These are phyloP conservation scores for Choanephora cucurbitarum DNA, from an alignment of 371 early-diverging fungal genomes.

Conservation along the genomic window DNA sequence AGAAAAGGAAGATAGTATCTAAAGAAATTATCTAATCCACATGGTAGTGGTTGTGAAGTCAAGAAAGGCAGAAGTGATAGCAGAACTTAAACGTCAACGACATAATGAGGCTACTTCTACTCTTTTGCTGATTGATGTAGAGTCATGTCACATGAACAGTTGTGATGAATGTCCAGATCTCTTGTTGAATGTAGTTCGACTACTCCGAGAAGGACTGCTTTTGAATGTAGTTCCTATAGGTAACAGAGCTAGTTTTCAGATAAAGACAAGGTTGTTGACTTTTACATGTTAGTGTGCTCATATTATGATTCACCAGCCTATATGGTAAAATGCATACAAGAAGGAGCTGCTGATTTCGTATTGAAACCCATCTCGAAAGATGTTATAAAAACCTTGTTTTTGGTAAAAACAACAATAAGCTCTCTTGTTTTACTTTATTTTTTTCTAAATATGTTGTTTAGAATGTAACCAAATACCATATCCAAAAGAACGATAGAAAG, in stretches of 20 bases:
- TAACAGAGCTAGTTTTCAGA: conserved; percentile 1
- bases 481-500: not conserved
- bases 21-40: too few relatives aligned
- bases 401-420: conserved; percentile 37
- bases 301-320: conserved; percentile 34
- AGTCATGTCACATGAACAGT: conserved; percentile 7
- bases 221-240: conserved; percentile 24
- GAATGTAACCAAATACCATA: conserved; percentile 33
- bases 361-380: conserved; percentile 55
- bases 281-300: conserved; percentile 36
- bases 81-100: conserved; percentile 13
- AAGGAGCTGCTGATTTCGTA: conserved; percentile 61
- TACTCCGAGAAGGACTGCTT: conserved; percentile 13
- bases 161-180: conserved; percentile 25
- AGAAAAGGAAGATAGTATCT: not conserved
- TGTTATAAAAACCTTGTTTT: conserved; percentile 52
- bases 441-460: conserved; percentile 8
- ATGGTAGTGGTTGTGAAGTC: conserved; percentile 20
- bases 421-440: not conserved
- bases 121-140: conserved; percentile 27
- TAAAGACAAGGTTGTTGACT: not conserved
- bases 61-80: conserved; percentile 13
- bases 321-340: conserved; percentile 48
- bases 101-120: conserved; percentile 10
- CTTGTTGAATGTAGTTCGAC: conserved; percentile 14